phyloP scores from a whole-genome alignment of 2,329 filamentous ascomycete genomes.

The Penicillium sp. region DNA sequence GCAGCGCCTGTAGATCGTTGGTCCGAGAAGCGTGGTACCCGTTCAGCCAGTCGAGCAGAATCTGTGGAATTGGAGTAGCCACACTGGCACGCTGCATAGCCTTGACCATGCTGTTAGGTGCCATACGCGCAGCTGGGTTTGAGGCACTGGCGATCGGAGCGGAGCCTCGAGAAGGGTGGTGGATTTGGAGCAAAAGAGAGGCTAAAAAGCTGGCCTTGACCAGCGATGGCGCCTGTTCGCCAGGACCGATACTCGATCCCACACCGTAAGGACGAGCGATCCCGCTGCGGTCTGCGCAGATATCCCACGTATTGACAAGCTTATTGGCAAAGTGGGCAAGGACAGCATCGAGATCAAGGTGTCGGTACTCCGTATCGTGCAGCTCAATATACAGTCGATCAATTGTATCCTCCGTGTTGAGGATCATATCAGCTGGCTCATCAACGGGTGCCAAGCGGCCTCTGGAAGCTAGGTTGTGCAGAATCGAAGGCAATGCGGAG shows the following conservation, averaged over 20 bases:
- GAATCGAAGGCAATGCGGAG: conserved; percentile 70
- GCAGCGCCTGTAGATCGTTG: conserved; percentile 67
- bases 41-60: conserved; percentile 82
- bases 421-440: conserved; percentile 72
- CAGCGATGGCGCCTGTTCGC: conserved; percentile 63
- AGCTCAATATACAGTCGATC: conserved; percentile 62
- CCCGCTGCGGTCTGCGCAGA: conserved; percentile 47
- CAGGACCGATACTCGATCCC: conserved; percentile 66
- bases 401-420: conserved; percentile 74
- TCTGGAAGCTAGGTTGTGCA: conserved; percentile 67
- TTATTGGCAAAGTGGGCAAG: conserved; percentile 42
- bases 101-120: conserved; percentile 37
- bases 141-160: conserved; percentile 26
- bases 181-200: conserved; percentile 74
- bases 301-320: conserved; percentile 42
- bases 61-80: conserved; percentile 65
- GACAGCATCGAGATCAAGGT: conserved; percentile 35
- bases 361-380: conserved; percentile 37
- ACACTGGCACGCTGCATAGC: conserved; percentile 31
- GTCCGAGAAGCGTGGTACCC: conserved; percentile 73
- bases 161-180: conserved; percentile 64
- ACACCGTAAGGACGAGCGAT: conserved; percentile 41
- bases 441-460: conserved; percentile 62
- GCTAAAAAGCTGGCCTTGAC: conserved; percentile 80
- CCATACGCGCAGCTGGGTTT: conserved; percentile 30